Evolutionary conservation across 2,329 filamentous ascomycete genomes (phyloP), one percentile per base, ranked within the genome.

Genomic region (Neofusicoccum ribis): DNA sequence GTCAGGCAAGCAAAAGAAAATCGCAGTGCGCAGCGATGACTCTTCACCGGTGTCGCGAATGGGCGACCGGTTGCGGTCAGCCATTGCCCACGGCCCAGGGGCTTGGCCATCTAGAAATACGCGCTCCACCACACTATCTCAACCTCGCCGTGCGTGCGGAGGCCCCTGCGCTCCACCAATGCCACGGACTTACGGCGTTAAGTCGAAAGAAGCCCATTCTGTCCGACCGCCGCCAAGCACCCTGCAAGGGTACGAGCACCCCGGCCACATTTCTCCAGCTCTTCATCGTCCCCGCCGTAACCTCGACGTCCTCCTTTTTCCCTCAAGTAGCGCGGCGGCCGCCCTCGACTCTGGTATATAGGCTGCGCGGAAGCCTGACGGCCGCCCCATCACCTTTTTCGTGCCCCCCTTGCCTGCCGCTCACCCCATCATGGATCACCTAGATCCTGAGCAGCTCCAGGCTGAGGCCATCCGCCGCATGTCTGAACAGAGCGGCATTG

Each of bases 401-500:
- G 8, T 12, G 27, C 31, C 17, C 27, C 36, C 52, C 27, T 41
- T 6, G 52, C 20, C 15, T 27, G 54, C 54, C 6, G 56, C 56
- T 60, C 36, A 5, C 34, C n/a, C 43, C 41, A 46, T 36, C 56
- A 60, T 60, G 56, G 56, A 60, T 60, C 56, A 31, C n/a, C 56
- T 60, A 5, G 56, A 60, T 44, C 56, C 56, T 27, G 56, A 60
- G 9, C 56, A 60, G 56, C 41, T 60, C 6, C 56, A 60, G 27
- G 56, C 56, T 37, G 56, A 60, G 56, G 56, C 56, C 56, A 60
- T 60, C 17, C 56, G 56, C 56, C 56, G 56, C 43, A 41, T 60
- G 14, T 47, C 56, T 20, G 9, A 60, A 14, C 56, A 60, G 43
- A 47, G 31, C 43, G 52, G n/a, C 3, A n/a, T 60, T 14, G 56